Evolutionary conservation across 805 yeast species (phyloP), one percentile per base, ranked within the genome.

Genomic region (Saccharomycopsis malanga): DNA sequence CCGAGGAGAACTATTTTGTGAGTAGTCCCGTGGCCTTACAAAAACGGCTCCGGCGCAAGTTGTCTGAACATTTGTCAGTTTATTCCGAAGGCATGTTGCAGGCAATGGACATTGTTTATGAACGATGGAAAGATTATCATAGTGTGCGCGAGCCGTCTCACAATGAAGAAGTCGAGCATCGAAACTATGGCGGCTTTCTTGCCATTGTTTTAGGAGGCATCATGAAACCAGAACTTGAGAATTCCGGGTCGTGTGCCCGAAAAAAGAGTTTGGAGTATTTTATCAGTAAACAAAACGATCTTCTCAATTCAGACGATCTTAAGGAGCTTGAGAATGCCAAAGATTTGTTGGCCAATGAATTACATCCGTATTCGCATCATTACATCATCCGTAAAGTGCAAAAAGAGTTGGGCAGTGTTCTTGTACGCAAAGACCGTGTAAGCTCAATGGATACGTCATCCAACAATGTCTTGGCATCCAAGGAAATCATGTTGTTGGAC

Each of bases 161-260:
- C 5, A 3, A 18, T 4, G 17, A 34, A 36, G 34, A 35, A 29
- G 35, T 22, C 12, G 53, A 52, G 18, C 49, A 49, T 22, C 35
- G 83, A 55, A 83, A 80, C 57, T 81, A 73, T 58, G 79, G 87
- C 2, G 93, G 91, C 6, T 79, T 81, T 50, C 61, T 86, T 50
- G 86, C 87, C 2, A 76, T 87, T 0, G 66, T 82, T 0, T 74
- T 86, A 42, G 87, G 94, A 38, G 70, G 70, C 9, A 34, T 45
- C n/a, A 23, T 38, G 30, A 45, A 32, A 6, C 38, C 45, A 23
- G 29, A 43, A 18, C 21, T 20, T 30, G 30, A 38, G 3, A n/a
- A 22, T 10, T 24, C 32, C 12, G 25, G 21, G 29, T 17, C 17
- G 3, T 30, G 34, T 29, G 36, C 21, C 3, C 42, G 30, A 21